phyloP scores from a whole-genome alignment of 2,329 filamentous ascomycete species.

The Claviceps spartinae region DNA sequence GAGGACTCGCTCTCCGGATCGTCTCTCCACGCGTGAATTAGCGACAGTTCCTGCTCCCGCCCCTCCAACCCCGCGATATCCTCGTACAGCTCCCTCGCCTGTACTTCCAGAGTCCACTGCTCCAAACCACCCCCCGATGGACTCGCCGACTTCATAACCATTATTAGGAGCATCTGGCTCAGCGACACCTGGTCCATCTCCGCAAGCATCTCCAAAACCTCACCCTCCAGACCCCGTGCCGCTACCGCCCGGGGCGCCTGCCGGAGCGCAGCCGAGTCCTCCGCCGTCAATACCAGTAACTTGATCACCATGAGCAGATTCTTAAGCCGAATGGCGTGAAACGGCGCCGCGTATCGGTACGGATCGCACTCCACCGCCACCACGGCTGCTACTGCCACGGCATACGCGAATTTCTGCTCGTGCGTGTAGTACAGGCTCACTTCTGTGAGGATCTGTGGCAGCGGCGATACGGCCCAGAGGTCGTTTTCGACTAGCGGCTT shows the following conservation, averaged over 20 bases:
- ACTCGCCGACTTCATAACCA: conserved; percentile 31
- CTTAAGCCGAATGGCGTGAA: conserved; percentile 36
- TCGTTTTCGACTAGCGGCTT: conserved; percentile 12
- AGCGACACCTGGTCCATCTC: conserved; percentile 39
- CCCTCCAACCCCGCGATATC: conserved; percentile 35
- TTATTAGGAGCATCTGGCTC: conserved; percentile 37
- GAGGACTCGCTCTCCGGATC: conserved; percentile 26
- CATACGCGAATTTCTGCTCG: conserved; percentile 26
- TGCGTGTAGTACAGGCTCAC: conserved; percentile 32
- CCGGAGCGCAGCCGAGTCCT: conserved; percentile 17
- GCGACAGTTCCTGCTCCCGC: conserved; percentile 27
- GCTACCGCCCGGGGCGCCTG: conserved; percentile 14
- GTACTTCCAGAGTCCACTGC: conserved; percentile 30
- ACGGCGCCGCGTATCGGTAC: conserved; percentile 35
- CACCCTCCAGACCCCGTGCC: conserved; percentile 11
- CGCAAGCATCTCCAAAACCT: conserved; percentile 19
- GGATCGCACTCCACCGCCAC: conserved; percentile 34
- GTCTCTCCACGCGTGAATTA: conserved; percentile 31
- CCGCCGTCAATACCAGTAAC: conserved; percentile 35
- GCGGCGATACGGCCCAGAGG: conserved; percentile 36
- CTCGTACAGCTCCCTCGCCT: conserved; percentile 32
- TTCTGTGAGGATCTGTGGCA: conserved; percentile 31
- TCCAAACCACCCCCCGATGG: conserved; percentile 26
- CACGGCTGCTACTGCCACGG: conserved; percentile 34
- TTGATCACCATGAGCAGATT: conserved; percentile 38